Percentiles rank a stretch among this genome's conserved stretches.
phyloP scores from a whole-genome alignment of 2,329 filamentous ascomycete genomes.

The Diaporthe australafricana region DNA sequence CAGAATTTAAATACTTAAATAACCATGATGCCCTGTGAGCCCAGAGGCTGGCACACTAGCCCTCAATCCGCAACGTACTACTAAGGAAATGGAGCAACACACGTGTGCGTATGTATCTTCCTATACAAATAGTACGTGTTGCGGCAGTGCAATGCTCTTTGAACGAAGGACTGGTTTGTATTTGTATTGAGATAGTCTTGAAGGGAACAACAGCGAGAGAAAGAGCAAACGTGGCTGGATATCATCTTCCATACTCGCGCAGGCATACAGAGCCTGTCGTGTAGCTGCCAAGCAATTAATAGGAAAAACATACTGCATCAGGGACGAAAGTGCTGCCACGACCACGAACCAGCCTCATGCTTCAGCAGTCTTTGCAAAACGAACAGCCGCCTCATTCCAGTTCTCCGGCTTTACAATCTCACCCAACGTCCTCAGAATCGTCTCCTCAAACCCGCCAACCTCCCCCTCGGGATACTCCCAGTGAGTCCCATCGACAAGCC shows the following conservation, averaged over 20 bases:
- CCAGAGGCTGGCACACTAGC: too few relatives aligned
- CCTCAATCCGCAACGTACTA: too few relatives aligned
- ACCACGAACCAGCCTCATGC: background rate
- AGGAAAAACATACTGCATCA: background rate
- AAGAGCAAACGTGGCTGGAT: background rate
- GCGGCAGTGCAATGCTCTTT: too few relatives aligned
- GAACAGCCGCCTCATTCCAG: background rate
- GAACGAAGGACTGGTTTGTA: too few relatives aligned
- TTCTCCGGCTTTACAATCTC: slow-evolving; percentile 17
- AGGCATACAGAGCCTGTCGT: background rate
- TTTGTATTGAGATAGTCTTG: too few relatives aligned
- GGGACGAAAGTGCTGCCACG: background rate
- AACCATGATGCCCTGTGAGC: too few relatives aligned
- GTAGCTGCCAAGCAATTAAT: background rate
- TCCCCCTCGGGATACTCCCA: slow-evolving; percentile 10
- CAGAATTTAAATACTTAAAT: background rate
- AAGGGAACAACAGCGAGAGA: too few relatives aligned
- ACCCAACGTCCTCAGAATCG: background rate
- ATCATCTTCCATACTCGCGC: background rate
- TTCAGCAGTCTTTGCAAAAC: background rate
- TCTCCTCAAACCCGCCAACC: slow-evolving; percentile 10
- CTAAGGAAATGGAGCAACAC: too few relatives aligned
- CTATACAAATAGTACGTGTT: too few relatives aligned
- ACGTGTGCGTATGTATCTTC: too few relatives aligned
- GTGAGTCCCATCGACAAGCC: background rate